These are phyloP conservation scores for Pichia kluyveri DNA, from an alignment of 805 yeast species.

Conservation along the genomic window DNA sequence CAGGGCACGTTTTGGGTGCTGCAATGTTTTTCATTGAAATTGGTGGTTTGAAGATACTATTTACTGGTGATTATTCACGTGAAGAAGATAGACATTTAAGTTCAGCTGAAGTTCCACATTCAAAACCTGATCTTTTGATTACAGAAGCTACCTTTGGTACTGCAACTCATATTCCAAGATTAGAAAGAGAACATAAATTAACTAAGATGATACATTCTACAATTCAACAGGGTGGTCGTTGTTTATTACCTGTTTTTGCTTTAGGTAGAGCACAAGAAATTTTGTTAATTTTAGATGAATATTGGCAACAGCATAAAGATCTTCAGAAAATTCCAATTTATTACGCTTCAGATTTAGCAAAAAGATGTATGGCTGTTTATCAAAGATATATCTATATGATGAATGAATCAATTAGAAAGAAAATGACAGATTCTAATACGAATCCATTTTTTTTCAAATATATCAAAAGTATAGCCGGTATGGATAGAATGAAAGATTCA, in stretches of 20 bases:
- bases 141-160: conserved; percentile 97
- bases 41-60: conserved; percentile 80
- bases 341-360: conserved; percentile 88
- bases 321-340: conserved; percentile 75
- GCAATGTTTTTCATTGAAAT: conserved; percentile 96
- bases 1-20: conserved; percentile 99
- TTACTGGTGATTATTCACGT: conserved; percentile 96
- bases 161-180: conserved; percentile 88
- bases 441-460: conserved; percentile 90
- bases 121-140: conserved; percentile 78
- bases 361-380: conserved; percentile 94
- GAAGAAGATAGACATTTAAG: conserved; percentile 93
- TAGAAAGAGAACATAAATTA: conserved; percentile 73
- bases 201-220: conserved; percentile 81
- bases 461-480: conserved; percentile 66
- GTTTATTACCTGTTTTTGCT: conserved; percentile 89
- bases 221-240: conserved; percentile 80
- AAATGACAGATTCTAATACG: conserved; percentile 65
- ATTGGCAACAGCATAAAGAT: conserved; percentile 82
- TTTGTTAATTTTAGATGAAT: conserved; percentile 82
- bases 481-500: conserved; percentile 82
- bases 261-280: conserved; percentile 95
- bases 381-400: conserved; percentile 95
- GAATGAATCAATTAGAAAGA: conserved; percentile 81
- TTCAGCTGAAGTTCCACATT: conserved; percentile 88